Base-by-base conservation (phyloP, 805 yeast genomes). In the Tetrapisispora taiwanensis region DNA sequence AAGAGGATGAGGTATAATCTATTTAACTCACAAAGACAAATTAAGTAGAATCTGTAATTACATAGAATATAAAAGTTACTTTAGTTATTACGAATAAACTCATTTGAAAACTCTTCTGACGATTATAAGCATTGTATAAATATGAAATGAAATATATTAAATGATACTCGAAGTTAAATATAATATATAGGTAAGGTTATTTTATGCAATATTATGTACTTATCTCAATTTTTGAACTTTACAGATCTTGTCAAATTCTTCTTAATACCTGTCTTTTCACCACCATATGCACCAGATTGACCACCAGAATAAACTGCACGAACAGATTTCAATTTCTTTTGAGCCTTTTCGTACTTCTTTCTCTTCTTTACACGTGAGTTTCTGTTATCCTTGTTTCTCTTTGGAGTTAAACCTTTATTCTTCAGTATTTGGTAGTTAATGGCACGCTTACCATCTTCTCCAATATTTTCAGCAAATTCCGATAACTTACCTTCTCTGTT, bases 291-390 rank as follows among this genome's bases (percentile, higher is more conserved):
- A 51, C 87, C 84, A 49, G 76, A 71, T 42, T 77, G 85, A 17
- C 72, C 71, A 40, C 72, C 72, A 54, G 81, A 75, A 72, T 82
- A 88, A n/a, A 88, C 96, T 44, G 85, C 86, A 65, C 95, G 82
- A 51, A 85, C 83, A 43, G 95, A 84, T 60, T 81, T 80, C 66
- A 92, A 81, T 65, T 87, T 87, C 86, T 87, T 90, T 71, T 87
- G 80, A 26, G 98, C 98, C 63, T 77, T 74, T 51, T 87, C 97
- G 71, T 84, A 92, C 78, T 86, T 86, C 79, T 81, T 85, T 74
- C 98, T 84, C 94, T 90, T 92, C 75, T 92, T 92, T 57, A 92
- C 97, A 69, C 98, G 82, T 36, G 97, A 78, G 64, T 92, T 92
- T 68, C 97, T 78, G 72, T 84, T 79, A 52, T 86, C 96, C 74